These are phyloP conservation scores for Colletotrichum gigasporum DNA, from an alignment of 2,329 filamentous ascomycete species.

Conservation along the genomic window DNA sequence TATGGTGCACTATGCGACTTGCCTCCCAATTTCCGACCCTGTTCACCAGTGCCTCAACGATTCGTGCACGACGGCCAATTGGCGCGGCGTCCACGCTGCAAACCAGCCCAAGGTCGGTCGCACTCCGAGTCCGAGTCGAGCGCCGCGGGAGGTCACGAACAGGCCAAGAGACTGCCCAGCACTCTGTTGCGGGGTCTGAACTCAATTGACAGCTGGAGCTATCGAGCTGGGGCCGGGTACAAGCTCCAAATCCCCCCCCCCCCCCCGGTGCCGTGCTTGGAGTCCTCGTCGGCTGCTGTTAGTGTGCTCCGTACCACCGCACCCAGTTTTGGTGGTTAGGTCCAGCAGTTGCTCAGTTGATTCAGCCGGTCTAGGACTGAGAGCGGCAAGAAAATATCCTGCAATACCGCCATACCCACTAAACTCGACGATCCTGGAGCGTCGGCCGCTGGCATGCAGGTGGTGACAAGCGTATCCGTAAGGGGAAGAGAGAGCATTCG, in stretches of 20 bases:
- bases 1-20: not conserved
- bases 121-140: not conserved
- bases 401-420: too few relatives aligned
- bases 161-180: not conserved
- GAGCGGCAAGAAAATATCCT: too few relatives aligned
- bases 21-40: constrained; percentile 1
- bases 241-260: too few relatives aligned
- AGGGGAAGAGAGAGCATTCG: not conserved
- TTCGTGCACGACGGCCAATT: not conserved
- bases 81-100: not conserved
- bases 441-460: too few relatives aligned
- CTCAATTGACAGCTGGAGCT: too few relatives aligned
- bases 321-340: not conserved
- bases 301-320: not conserved
- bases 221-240: too few relatives aligned
- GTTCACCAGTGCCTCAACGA: not conserved
- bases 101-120: not conserved
- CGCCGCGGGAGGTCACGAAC: not conserved
- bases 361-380: too few relatives aligned
- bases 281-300: not conserved
- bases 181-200: not conserved
- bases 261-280: too few relatives aligned
- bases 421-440: too few relatives aligned
- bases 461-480: too few relatives aligned
- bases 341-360: not conserved